These are phyloP conservation scores for Phytophthora crassamura DNA, from an alignment of 352 stramenopile species.

Conservation along the genomic window DNA sequence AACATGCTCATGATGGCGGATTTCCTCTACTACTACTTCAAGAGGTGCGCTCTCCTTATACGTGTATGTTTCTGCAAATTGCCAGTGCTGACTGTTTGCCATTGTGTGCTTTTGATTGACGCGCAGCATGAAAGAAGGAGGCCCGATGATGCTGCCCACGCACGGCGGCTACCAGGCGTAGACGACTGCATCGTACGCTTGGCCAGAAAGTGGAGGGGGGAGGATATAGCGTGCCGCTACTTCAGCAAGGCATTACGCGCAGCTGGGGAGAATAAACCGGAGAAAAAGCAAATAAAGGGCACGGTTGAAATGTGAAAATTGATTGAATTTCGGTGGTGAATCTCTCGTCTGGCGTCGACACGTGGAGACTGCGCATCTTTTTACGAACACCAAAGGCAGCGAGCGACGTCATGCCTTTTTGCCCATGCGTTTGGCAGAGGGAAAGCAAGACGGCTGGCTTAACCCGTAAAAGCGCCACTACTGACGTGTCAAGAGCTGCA, in stretches of 20 bases:
- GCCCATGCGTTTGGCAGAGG: neutral
- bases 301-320: conserved; percentile 23
- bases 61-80: neutral
- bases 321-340: neutral
- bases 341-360: neutral
- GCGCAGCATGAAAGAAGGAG: conserved; percentile 86
- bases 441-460: conserved; percentile 2
- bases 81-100: neutral
- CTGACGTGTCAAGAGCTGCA: conserved; percentile 11
- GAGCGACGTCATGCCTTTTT: neutral
- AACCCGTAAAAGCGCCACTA: conserved; percentile 19
- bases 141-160: conserved; percentile 90
- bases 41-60: conserved; percentile 58
- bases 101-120: conserved; percentile 9
- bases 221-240: conserved; percentile 32
- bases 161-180: conserved; percentile 87
- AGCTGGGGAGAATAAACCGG: conserved; percentile 25
- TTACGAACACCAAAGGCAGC: conserved; percentile 25
- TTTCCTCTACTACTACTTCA: conserved; percentile 99
- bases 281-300: conserved; percentile 26
- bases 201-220: conserved; percentile 15
- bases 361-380: conserved; percentile 11
- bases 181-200: conserved; percentile 16
- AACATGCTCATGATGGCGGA: conserved; percentile 99
- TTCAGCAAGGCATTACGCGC: conserved; percentile 14